phyloP scores from a whole-genome alignment of 1,139 yeast species.

The Candida sp. region DNA sequence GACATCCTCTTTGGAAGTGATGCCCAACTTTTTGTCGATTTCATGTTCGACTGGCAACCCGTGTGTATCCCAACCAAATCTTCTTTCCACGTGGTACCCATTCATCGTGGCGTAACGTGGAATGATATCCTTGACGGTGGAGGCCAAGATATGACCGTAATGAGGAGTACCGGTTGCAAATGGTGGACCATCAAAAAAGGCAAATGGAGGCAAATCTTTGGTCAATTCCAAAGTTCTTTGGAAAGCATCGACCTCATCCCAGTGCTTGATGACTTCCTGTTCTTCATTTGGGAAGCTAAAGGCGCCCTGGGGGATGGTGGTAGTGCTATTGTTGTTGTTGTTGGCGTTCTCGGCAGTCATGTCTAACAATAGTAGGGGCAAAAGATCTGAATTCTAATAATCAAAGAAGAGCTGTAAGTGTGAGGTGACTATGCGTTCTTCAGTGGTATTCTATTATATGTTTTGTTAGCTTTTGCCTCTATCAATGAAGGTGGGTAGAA shows the following conservation, averaged over 20 bases:
- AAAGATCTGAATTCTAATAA: constrained; percentile 3
- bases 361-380: background rate
- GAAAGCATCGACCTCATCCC: constrained; percentile 95
- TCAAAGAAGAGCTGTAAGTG: background rate
- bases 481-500: no score
- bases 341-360: constrained; percentile 30
- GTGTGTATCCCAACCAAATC: constrained; percentile 99
- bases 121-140: constrained; percentile 95
- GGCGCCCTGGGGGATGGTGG: constrained; percentile 24
- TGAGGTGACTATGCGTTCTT: background rate
- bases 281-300: constrained; percentile 87
- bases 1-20: constrained; percentile 93
- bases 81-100: constrained; percentile 94
- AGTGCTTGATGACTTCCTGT: constrained; percentile 73
- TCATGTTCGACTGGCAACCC: constrained; percentile 99
- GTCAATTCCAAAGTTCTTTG: constrained; percentile 84
- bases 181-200: constrained; percentile 99
- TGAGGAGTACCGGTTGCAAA: constrained; percentile 99
- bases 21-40: constrained; percentile 96
- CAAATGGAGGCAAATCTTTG: constrained; percentile 83
- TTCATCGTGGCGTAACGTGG: constrained; percentile 99
- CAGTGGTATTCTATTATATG: background rate
- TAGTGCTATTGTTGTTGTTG: constrained; percentile 4
- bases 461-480: background rate
- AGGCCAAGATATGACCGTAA: constrained; percentile 96